Evolutionary conservation across 2,329 filamentous ascomycete genomes (phyloP).

Genomic region (Sporothrix brasiliensis): DNA sequence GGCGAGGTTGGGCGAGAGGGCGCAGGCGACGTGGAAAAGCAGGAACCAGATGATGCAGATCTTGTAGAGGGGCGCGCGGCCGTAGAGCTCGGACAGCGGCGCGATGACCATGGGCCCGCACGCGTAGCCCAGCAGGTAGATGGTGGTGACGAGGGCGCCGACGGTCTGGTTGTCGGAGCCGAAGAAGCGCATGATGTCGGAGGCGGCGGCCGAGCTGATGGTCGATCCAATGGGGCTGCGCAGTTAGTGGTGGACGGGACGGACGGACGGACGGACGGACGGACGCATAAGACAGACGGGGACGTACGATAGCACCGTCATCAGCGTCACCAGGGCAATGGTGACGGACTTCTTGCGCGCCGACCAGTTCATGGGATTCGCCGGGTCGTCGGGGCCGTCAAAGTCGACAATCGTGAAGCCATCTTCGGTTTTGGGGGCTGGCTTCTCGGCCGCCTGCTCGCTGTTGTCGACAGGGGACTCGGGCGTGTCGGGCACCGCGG

Average conservation of each 20-base stretch:
- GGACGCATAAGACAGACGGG: no score
- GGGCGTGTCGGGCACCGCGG: background rate
- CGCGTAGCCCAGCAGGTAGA: conserved; percentile 67
- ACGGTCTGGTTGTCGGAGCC: conserved; percentile 54
- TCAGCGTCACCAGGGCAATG: conserved; percentile 9
- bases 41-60: conserved; percentile 47
- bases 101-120: conserved; percentile 61
- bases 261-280: no score
- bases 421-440: background rate
- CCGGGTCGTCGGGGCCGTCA: conserved; percentile 28
- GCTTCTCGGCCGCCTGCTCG: background rate
- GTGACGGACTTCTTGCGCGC: conserved; percentile 19
- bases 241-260: no score
- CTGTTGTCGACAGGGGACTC: background rate
- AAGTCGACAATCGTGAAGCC: conserved; percentile 24
- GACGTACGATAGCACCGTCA: conserved; percentile 25
- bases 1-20: conserved; percentile 52
- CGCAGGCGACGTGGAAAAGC: conserved; percentile 55
- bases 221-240: conserved; percentile 36
- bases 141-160: conserved; percentile 66
- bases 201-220: conserved; percentile 70
- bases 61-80: conserved; percentile 53
- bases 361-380: conserved; percentile 31
- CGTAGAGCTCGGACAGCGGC: conserved; percentile 62
- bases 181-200: conserved; percentile 65